These are phyloP conservation scores for Rhizophora apiculata DNA, from an alignment of 345 rosid species.

Conservation along the genomic window DNA sequence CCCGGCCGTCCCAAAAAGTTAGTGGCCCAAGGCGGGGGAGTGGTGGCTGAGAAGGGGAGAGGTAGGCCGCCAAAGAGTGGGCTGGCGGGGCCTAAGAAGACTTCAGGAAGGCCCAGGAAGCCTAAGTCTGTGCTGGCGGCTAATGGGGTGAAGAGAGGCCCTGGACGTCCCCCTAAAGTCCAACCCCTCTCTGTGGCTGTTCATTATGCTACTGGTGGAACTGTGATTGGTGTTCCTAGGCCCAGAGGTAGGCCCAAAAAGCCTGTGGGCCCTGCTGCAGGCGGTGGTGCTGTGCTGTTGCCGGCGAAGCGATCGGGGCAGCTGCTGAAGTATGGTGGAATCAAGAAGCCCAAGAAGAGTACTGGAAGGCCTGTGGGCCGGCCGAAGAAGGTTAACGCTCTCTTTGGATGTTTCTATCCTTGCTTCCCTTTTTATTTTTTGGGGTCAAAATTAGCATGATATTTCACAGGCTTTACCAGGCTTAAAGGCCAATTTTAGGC, in stretches of 20 bases:
- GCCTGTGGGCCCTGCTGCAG: constrained; percentile 3
- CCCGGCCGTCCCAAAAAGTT: constrained; percentile 50
- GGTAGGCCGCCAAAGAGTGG: constrained; percentile 40
- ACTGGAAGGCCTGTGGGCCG: constrained; percentile 58
- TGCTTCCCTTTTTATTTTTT: background rate
- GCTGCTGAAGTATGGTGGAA: constrained; percentile 44
- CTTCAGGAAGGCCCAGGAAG: constrained; percentile 41
- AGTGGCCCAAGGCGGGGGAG: constrained; percentile 4
- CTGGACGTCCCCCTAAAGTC: constrained; percentile 33
- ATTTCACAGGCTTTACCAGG: no score
- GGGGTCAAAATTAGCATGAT: no score
- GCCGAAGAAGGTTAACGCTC: constrained; percentile 54
- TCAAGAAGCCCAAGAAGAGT: constrained; percentile 21
- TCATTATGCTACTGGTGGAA: constrained; percentile 17
- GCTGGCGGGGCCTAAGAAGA: constrained; percentile 23
- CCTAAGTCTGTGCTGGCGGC: constrained; percentile 24
- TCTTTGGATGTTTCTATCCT: background rate
- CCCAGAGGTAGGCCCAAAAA: constrained; percentile 64
- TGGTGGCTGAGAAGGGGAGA: constrained; percentile 29
- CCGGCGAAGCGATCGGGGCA: constrained; percentile 45
- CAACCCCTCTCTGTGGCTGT: constrained; percentile 24
- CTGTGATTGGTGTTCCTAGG: constrained; percentile 13
- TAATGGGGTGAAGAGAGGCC: constrained; percentile 28
- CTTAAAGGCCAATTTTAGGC: no score
- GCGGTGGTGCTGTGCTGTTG: constrained; percentile 12